These are phyloP conservation scores for Ottelia alismoides DNA, from an alignment of 106 monocot genomes.

Conservation along the genomic window DNA sequence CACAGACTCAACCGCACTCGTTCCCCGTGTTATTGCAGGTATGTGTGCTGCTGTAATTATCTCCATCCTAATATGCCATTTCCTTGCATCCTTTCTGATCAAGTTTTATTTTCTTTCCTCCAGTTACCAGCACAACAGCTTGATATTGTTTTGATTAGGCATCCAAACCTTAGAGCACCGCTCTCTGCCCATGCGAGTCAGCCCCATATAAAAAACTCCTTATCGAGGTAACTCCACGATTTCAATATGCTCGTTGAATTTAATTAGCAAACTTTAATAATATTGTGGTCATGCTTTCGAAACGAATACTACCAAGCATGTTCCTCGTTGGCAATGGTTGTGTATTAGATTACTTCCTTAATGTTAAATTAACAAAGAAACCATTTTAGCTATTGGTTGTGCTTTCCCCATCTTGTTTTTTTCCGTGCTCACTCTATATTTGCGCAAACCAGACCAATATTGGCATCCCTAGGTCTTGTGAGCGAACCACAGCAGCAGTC, in stretches of 20 bases:
- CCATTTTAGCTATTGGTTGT: background rate
- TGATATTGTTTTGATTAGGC: constrained; percentile 60
- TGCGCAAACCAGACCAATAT: constrained; percentile 16
- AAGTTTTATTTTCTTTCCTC: constrained; percentile 4
- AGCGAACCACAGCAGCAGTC: constrained; percentile 23
- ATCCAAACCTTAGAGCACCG: constrained; percentile 45
- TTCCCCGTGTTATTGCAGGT: constrained; percentile 86
- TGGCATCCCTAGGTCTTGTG: constrained; percentile 32
- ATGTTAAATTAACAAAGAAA: background rate
- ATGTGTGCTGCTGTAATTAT: background rate
- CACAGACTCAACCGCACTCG: constrained; percentile 91
- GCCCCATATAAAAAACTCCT: constrained; percentile 31
- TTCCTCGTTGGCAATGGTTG: background rate
- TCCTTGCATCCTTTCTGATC: background rate
- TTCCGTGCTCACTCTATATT: background rate
- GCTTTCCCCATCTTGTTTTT: background rate
- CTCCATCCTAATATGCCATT: background rate
- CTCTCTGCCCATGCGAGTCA: constrained; percentile 72
- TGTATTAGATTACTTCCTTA: background rate
- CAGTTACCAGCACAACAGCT: constrained; percentile 84
- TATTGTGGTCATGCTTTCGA: background rate
- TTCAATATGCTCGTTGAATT: background rate
- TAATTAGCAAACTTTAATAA: background rate
- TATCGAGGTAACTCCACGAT: constrained; percentile 43
- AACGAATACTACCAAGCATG: background rate